Conservation (phyloP, 2,329 filamentous ascomycete genomes). For the Colletotrichum plurivorum region DNA sequence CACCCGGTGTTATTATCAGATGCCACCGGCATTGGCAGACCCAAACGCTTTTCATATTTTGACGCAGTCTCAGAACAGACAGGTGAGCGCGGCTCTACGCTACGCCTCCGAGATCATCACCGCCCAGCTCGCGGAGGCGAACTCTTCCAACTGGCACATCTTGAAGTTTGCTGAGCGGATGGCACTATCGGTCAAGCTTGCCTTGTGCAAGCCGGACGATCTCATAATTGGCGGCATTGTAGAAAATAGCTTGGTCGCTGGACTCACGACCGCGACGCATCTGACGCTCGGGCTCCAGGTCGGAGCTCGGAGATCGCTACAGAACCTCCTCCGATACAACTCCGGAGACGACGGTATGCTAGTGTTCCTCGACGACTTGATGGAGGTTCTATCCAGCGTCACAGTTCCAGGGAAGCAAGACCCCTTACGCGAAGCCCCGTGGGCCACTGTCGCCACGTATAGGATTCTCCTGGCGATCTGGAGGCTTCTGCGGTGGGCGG, state of each 20-base stretch:
- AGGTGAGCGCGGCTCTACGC: constrained; percentile 45
- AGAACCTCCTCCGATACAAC: constrained; percentile 43
- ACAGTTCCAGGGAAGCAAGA: constrained; percentile 28
- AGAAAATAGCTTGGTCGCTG: constrained; percentile 49
- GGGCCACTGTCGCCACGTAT: constrained; percentile 48
- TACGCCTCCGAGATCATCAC: constrained; percentile 43
- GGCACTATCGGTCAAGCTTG: constrained; percentile 46
- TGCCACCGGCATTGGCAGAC: constrained; percentile 49
- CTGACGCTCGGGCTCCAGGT: constrained; percentile 46
- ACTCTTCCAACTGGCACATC: constrained; percentile 41
- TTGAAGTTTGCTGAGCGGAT: constrained; percentile 48
- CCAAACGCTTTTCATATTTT: constrained; percentile 51
- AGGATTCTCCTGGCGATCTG: constrained; percentile 49
- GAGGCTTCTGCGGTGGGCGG: constrained; percentile 47
- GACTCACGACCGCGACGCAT: constrained; percentile 50
- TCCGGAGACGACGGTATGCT: constrained; percentile 47
- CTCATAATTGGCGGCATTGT: constrained; percentile 52
- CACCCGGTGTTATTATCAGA: constrained; percentile 52
- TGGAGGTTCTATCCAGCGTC: constrained; percentile 41
- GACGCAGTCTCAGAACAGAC: constrained; percentile 50
- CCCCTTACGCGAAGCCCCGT: constrained; percentile 46
- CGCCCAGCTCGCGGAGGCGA: constrained; percentile 21
- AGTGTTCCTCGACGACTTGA: constrained; percentile 47
- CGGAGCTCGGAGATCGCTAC: constrained; percentile 46
- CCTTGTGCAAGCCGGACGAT: constrained; percentile 50